Base-by-base conservation (phyloP, 1,284 basidiomycete species). In the Cystobasidiaceae sp. region DNA sequence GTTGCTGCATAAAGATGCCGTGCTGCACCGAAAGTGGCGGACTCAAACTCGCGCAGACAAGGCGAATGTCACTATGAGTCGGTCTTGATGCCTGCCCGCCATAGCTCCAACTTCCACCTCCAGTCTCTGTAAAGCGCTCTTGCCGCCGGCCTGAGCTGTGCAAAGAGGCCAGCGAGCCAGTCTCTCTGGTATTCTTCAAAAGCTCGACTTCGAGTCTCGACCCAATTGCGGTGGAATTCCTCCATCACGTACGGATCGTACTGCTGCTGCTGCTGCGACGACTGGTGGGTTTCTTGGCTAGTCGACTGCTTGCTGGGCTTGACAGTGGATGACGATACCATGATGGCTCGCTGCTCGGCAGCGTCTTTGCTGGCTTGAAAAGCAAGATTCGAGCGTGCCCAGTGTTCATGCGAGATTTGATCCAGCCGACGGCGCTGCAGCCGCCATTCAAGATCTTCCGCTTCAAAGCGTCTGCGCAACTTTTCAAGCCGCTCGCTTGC, bases 371-470 rank as follows among this genome's bases (percentile, higher is more conserved):
- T 52, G 23, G 65, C 28, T 37, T 70, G 63, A 62, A 73, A 74
- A 27, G 49, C 17, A 1, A 65, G 50, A 56, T 73, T 72, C 25
- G 67, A 70, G 9, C 64, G 32, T 2, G 66, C 43, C 73, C 73
- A 74, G 33, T 73, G 73, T n/a, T 67, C 60, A 55, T 73, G 71
- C 49, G 72, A 71, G 61, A 73, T 68, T 19, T 56, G 45, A 54
- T 74, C 73, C 46, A 72, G 46, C 9, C 73, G 68, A 58, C 72
- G 68, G 37, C 68, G 56, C 8, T 67, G 63, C 9, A 71, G 45
- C n/a, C 69, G 69, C 70, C 71, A 74, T 17, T 71, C 71, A 44
- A 74, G 66, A 57, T 74, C 73, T n/a, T 66, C 33, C 5, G 69
- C 37, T 27, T 73, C 58, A 23, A 60, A 60, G n/a, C 58, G 58